Evolutionary conservation across 164 flowering plant species (phyloP).

Genomic region (Annona squamosa): DNA sequence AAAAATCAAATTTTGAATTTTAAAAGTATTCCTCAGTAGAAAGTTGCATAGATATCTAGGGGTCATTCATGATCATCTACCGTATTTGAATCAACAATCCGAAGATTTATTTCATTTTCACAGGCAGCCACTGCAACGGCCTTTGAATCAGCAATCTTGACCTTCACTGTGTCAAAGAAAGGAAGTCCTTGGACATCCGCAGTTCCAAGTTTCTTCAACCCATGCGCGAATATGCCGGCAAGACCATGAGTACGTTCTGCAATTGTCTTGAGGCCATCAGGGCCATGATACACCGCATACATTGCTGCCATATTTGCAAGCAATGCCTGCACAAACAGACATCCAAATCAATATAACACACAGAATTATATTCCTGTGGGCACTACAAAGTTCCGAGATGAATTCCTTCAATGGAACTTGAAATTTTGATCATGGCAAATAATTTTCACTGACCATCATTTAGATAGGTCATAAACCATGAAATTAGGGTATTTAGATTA

Average conservation of each 20-base stretch:
- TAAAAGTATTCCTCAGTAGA: neutral
- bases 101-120: constrained; percentile 67
- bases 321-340: constrained; percentile 53
- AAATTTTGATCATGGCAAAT: neutral
- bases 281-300: constrained; percentile 98
- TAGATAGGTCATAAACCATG: no score
- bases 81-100: constrained; percentile 67
- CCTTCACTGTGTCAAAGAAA: constrained; percentile 94
- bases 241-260: constrained; percentile 89
- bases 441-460: no score
- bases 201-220: constrained; percentile 76
- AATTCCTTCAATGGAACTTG: neutral
- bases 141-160: constrained; percentile 66
- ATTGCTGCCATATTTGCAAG: constrained; percentile 99
- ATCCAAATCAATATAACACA: neutral
- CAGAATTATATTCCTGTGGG: neutral
- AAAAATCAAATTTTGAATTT: neutral
- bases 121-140: constrained; percentile 74
- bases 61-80: constrained; percentile 32
- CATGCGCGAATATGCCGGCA: constrained; percentile 74
- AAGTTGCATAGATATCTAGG: no score
- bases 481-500: no score
- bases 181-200: constrained; percentile 77
- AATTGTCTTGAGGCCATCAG: constrained; percentile 83
- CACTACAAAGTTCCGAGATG: neutral